A percentile compares a stretch with the other conserved stretches of the same genome.
phyloP scores from a whole-genome alignment of 129 eudicot species.

The Centrapalus pauciflorus region DNA sequence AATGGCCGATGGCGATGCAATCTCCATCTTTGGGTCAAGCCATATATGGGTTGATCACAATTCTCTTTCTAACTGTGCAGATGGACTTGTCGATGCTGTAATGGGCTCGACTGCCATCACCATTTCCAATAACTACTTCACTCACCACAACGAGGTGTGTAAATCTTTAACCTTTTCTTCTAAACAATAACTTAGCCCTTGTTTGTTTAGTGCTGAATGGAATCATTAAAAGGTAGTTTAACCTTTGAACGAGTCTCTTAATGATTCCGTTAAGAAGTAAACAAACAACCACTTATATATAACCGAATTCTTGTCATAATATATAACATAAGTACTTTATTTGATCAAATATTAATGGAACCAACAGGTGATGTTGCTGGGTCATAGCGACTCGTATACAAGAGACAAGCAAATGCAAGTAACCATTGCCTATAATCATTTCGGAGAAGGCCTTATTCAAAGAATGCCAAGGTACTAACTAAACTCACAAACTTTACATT shows the following conservation, averaged over 20 bases:
- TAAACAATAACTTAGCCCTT: too few species aligned
- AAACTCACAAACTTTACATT: background rate
- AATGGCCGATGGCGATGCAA: slow-evolving; percentile 92
- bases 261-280: too few species aligned
- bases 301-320: too few species aligned
- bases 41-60: slow-evolving; percentile 91
- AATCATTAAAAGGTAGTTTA: too few species aligned
- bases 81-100: slow-evolving; percentile 90
- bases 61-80: slow-evolving; percentile 84
- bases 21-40: slow-evolving; percentile 82
- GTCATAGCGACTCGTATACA: slow-evolving; percentile 76
- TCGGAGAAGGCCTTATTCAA: slow-evolving; percentile 90
- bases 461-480: slow-evolving; percentile 90
- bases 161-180: background rate
- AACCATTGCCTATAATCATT: slow-evolving; percentile 86
- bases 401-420: slow-evolving; percentile 92
- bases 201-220: too few species aligned
- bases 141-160: slow-evolving; percentile 84
- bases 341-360: background rate
- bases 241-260: too few species aligned
- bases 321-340: too few species aligned
- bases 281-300: too few species aligned
- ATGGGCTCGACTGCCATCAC: slow-evolving; percentile 96
- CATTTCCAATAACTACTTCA: slow-evolving; percentile 77
- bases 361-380: slow-evolving; percentile 89